A percentile compares a stretch with the other conserved stretches of the same genome.
These are phyloP conservation scores for Lonicera japonica DNA, from an alignment of 129 eudicot genomes.

Conservation along the genomic window DNA sequence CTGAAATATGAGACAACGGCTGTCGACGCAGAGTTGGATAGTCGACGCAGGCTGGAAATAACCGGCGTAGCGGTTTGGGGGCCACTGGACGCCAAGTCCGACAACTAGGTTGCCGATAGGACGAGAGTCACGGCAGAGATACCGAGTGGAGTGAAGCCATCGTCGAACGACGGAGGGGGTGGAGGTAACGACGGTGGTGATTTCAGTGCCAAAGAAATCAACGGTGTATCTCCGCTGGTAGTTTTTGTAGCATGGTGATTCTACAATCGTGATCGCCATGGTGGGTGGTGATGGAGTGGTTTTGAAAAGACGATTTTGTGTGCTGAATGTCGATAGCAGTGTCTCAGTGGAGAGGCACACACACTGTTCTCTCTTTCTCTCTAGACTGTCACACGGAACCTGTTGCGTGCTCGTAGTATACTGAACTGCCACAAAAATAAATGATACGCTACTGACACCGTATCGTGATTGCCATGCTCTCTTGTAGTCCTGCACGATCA, in stretches of 20 bases:
- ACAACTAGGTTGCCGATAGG: slow-evolving; percentile 14
- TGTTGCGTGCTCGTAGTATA: no score
- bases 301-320: neutral
- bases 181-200: slow-evolving; percentile 22
- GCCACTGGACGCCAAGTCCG: slow-evolving; percentile 38
- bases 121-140: neutral
- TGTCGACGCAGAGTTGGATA: slow-evolving; percentile 32
- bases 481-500: no score
- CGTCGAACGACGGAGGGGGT: slow-evolving; percentile 15
- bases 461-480: no score
- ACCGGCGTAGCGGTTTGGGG: neutral
- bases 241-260: neutral
- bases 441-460: no score
- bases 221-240: neutral
- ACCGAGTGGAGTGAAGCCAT: slow-evolving; percentile 11
- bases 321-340: no score
- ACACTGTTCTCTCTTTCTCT: neutral
- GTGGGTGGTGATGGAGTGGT: neutral
- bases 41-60: slow-evolving; percentile 7
- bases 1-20: slow-evolving; percentile 29
- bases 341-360: no score
- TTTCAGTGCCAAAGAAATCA: neutral
- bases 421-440: no score
- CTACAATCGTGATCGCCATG: neutral
- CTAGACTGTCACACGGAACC: neutral